phyloP scores from a whole-genome alignment of 2,329 filamentous ascomycete genomes.

The Aspergillus pseudoviridinutans region DNA sequence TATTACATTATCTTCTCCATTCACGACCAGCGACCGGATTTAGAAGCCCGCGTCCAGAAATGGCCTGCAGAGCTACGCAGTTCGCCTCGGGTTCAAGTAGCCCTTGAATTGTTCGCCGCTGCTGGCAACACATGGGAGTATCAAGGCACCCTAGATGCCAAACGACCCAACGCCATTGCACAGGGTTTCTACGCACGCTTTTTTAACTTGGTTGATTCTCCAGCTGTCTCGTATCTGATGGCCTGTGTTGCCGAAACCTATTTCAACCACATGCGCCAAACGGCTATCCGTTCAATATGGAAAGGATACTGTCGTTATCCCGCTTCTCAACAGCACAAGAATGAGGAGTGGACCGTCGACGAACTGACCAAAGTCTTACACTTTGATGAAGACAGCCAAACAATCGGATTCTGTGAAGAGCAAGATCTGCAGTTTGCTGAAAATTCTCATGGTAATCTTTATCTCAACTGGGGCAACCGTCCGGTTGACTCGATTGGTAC shows the following conservation, averaged over 20 bases:
- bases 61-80: slow-evolving; percentile 50
- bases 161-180: slow-evolving; percentile 49
- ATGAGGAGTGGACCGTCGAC: slow-evolving; percentile 55
- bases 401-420: slow-evolving; percentile 50
- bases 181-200: slow-evolving; percentile 57
- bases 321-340: slow-evolving; percentile 45
- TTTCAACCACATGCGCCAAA: slow-evolving; percentile 57
- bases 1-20: slow-evolving; percentile 59
- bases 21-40: slow-evolving; percentile 48
- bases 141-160: slow-evolving; percentile 50
- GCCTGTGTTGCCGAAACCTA: slow-evolving; percentile 62
- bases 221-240: slow-evolving; percentile 57
- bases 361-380: slow-evolving; percentile 50
- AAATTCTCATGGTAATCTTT: slow-evolving; percentile 44
- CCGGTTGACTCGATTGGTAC: slow-evolving; percentile 47
- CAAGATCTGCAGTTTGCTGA: slow-evolving; percentile 51
- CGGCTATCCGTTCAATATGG: slow-evolving; percentile 53
- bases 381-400: slow-evolving; percentile 54
- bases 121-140: slow-evolving; percentile 51
- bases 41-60: slow-evolving; percentile 56
- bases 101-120: slow-evolving; percentile 54
- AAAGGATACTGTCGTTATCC: slow-evolving; percentile 49
- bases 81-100: slow-evolving; percentile 52
- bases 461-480: slow-evolving; percentile 48
- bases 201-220: slow-evolving; percentile 54